Percentiles rank a stretch among this genome's conserved stretches.
These are phyloP conservation scores for Bipolaris cookei DNA, from an alignment of 2,329 filamentous ascomycete genomes.

Conservation along the genomic window DNA sequence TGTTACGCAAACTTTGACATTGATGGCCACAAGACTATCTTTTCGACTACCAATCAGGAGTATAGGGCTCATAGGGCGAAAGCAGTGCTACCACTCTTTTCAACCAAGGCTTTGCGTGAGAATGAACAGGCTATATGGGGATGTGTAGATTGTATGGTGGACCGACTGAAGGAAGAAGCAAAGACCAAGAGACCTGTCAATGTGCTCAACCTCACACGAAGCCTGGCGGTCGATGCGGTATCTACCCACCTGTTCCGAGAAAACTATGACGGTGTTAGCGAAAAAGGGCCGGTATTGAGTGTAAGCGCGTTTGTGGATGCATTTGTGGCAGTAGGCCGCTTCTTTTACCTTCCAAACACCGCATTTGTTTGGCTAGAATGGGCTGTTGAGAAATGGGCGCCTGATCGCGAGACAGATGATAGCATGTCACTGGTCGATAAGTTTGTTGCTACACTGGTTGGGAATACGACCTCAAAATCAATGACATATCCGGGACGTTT, in stretches of 20 bases:
- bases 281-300: conserved; percentile 44
- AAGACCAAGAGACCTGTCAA: conserved; percentile 49
- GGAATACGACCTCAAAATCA: conserved; percentile 39
- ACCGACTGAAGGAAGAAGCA: conserved; percentile 48
- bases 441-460: conserved; percentile 53
- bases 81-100: conserved; percentile 59
- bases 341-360: conserved; percentile 59
- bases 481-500: conserved; percentile 59
- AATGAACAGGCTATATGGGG: conserved; percentile 50
- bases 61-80: conserved; percentile 56
- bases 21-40: conserved; percentile 62
- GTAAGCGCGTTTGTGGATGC: conserved; percentile 61
- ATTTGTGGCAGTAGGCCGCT: conserved; percentile 61
- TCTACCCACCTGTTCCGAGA: conserved; percentile 61
- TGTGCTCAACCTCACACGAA: conserved; percentile 58
- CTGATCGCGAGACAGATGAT: conserved; percentile 41
- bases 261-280: conserved; percentile 57
- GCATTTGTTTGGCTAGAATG: conserved; percentile 52
- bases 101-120: conserved; percentile 53
- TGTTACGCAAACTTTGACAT: conserved; percentile 65
- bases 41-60: conserved; percentile 54
- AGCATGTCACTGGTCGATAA: conserved; percentile 52
- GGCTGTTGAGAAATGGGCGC: conserved; percentile 43
- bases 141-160: conserved; percentile 53
- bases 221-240: conserved; percentile 61